phyloP scores from a whole-genome alignment of 495 filamentous ascomycete species.

The Pseudotulostoma volvatum region DNA sequence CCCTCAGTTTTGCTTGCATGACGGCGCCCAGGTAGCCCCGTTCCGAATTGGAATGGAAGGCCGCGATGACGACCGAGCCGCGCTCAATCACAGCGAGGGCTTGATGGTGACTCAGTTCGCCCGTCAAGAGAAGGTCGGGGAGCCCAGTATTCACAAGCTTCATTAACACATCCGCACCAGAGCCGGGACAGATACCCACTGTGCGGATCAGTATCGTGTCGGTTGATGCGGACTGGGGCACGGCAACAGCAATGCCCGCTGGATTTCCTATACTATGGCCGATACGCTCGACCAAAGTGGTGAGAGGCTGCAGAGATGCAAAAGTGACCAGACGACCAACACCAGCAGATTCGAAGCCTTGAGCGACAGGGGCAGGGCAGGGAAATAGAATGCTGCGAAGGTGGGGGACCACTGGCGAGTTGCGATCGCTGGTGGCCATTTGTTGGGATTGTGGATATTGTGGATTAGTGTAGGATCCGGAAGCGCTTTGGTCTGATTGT shows the following conservation, averaged over 20 bases:
- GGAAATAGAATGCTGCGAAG: conserved; percentile 36
- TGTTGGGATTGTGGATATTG: conserved; percentile 21
- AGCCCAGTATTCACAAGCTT: conserved; percentile 37
- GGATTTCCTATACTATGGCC: conserved; percentile 42
- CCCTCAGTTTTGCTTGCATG: conserved; percentile 47
- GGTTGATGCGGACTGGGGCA: conserved; percentile 40
- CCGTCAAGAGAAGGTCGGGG: conserved; percentile 69
- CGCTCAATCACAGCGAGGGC: conserved; percentile 70
- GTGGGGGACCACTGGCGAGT: conserved; percentile 22
- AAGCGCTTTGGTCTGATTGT: background rate
- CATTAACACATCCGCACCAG: conserved; percentile 57
- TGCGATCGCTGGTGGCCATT: conserved; percentile 8
- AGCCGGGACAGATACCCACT: conserved; percentile 67
- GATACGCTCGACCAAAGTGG: conserved; percentile 45
- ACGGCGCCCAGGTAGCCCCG: conserved; percentile 57
- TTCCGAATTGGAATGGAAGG: conserved; percentile 89
- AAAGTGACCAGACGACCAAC: conserved; percentile 64
- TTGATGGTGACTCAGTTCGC: conserved; percentile 86
- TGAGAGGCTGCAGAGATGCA: conserved; percentile 36
- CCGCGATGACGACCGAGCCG: conserved; percentile 69
- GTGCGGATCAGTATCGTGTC: conserved; percentile 40
- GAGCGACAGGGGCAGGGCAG: conserved; percentile 24
- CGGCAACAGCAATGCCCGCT: conserved; percentile 47
- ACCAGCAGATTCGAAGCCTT: conserved; percentile 50
- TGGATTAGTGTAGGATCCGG: conserved; percentile 24